Conservation (phyloP, 2,329 filamentous ascomycete species). For the Hypoxylon sp. region DNA sequence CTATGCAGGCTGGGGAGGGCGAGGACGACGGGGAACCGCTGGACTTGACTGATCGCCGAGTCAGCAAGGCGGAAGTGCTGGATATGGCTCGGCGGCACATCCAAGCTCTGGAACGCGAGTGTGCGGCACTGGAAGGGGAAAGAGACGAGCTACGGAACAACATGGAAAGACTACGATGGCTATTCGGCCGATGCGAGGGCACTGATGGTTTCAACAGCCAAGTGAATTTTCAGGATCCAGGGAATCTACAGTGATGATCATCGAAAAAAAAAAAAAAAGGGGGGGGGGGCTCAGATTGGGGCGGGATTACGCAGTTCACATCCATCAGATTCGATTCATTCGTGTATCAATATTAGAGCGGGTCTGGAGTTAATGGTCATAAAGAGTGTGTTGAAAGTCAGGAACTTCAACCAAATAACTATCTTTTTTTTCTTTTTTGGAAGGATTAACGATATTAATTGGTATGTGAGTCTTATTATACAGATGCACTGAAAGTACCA, state of each 20-base stretch:
- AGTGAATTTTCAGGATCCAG: conserved; percentile 28
- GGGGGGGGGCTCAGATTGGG: background rate
- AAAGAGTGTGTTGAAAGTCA: conserved; percentile 21
- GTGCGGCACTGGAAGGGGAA: conserved; percentile 56
- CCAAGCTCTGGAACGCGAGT: conserved; percentile 58
- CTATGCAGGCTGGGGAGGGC: conserved; percentile 52
- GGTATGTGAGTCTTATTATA: conserved; percentile 18
- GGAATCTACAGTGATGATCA: conserved; percentile 17
- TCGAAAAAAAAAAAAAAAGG: no score
- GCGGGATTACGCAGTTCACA: conserved; percentile 1
- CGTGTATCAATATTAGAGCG: conserved; percentile 35
- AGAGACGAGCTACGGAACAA: conserved; percentile 55
- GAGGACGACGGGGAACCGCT: conserved; percentile 51
- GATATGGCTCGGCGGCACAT: conserved; percentile 62
- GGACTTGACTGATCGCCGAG: conserved; percentile 43
- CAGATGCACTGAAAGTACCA: conserved; percentile 8
- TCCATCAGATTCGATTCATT: conserved; percentile 20
- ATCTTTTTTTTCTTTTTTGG: conserved; percentile 17
- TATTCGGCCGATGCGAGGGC: conserved; percentile 51
- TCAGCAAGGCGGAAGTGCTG: conserved; percentile 47
- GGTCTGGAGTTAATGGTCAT: conserved; percentile 29
- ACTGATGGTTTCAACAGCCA: conserved; percentile 35
- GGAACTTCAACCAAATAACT: conserved; percentile 27
- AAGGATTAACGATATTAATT: conserved; percentile 15
- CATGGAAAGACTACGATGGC: conserved; percentile 52